Percentiles rank a stretch among this genome's conserved stretches.
These are phyloP conservation scores for Strobilomyces echinocephalus DNA, from an alignment of 768 basidiomycete genomes.

Conservation along the genomic window DNA sequence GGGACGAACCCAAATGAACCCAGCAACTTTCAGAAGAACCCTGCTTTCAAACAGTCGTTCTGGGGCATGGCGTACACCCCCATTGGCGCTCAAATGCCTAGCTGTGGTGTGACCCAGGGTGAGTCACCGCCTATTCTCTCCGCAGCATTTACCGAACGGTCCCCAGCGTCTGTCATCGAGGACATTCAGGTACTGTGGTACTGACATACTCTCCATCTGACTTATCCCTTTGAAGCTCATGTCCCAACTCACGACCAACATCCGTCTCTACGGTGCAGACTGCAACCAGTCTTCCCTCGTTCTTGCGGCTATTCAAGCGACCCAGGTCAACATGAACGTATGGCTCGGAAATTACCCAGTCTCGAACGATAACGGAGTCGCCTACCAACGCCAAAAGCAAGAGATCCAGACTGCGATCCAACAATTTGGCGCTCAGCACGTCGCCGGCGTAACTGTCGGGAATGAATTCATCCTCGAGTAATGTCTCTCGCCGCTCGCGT, in stretches of 20 bases:
- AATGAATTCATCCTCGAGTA: slow-evolving; percentile 87
- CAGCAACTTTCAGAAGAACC: slow-evolving; percentile 68
- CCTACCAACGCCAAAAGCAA: slow-evolving; percentile 71
- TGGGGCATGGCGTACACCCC: slow-evolving; percentile 90
- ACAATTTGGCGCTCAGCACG: slow-evolving; percentile 70
- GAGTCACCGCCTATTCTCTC: slow-evolving; percentile 8
- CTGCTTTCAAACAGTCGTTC: slow-evolving; percentile 66
- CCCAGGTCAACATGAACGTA: slow-evolving; percentile 82
- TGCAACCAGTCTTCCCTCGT: slow-evolving; percentile 80
- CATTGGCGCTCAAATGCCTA: slow-evolving; percentile 60
- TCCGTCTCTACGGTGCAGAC: slow-evolving; percentile 84
- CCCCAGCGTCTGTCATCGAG: slow-evolving; percentile 50
- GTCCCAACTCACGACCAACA: slow-evolving; percentile 78
- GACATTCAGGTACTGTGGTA: slow-evolving; percentile 58
- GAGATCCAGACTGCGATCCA: slow-evolving; percentile 63
- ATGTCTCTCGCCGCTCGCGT: slow-evolving; percentile 14
- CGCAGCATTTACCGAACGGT: background rate
- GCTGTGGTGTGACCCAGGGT: slow-evolving; percentile 54
- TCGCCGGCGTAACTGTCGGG: slow-evolving; percentile 83
- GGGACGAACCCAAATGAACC: slow-evolving; percentile 60
- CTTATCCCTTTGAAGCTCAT: slow-evolving; percentile 47
- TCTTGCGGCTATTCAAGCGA: slow-evolving; percentile 84
- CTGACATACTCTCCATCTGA: background rate
- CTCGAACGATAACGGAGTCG: slow-evolving; percentile 56
- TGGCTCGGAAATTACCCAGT: slow-evolving; percentile 69